Percentiles rank a stretch among this genome's conserved stretches.
These are phyloP conservation scores for Lithospermum erythrorhizon DNA, from an alignment of 257 asterid species.

Conservation along the genomic window DNA sequence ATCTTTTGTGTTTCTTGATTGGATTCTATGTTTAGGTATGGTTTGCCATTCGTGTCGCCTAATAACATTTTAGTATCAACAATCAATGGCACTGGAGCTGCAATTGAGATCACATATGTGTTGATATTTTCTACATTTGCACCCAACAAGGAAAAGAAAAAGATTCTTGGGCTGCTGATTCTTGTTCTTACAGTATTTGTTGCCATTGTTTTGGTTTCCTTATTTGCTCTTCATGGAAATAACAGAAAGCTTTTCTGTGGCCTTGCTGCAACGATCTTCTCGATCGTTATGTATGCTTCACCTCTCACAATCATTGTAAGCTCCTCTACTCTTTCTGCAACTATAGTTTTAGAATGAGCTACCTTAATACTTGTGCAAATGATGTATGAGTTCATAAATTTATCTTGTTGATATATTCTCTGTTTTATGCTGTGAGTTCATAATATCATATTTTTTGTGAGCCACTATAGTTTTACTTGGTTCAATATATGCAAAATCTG, in stretches of 20 bases:
- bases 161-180: constrained; percentile 36
- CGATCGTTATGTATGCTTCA: constrained; percentile 77
- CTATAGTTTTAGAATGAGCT: background rate
- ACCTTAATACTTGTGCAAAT: no score
- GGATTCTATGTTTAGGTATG: constrained; percentile 49
- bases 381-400: no score
- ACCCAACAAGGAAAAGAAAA: constrained; percentile 45
- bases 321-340: background rate
- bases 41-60: constrained; percentile 82
- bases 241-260: constrained; percentile 64
- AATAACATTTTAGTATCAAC: constrained; percentile 66
- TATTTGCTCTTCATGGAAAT: constrained; percentile 52
- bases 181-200: constrained; percentile 38
- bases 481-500: no score
- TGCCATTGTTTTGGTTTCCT: constrained; percentile 39
- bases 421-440: no score
- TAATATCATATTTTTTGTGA: no score
- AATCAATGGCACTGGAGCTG: constrained; percentile 71
- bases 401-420: no score
- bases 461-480: no score
- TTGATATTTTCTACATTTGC: constrained; percentile 46
- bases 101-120: constrained; percentile 44
- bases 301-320: constrained; percentile 70
- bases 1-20: background rate
- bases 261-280: constrained; percentile 61